Percentiles rank a stretch among this genome's conserved stretches.
phyloP scores from a whole-genome alignment of 2,329 filamentous ascomycete genomes.

The Cordyceps cicadae region DNA sequence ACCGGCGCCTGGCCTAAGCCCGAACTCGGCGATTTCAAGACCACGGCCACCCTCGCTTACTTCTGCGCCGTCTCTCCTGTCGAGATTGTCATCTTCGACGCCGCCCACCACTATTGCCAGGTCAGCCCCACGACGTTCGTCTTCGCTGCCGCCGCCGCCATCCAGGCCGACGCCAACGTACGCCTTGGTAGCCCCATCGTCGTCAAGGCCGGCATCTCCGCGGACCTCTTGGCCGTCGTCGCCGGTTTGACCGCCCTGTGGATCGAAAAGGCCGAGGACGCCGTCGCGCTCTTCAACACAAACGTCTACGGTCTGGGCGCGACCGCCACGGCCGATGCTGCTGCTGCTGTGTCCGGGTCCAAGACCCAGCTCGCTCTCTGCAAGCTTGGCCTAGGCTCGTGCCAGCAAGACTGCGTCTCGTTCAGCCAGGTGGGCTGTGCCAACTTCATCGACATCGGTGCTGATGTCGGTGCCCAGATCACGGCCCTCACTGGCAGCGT shows the following conservation, averaged over 20 bases:
- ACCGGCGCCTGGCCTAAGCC: conserved; percentile 28
- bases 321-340: conserved; percentile 15
- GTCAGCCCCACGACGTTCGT: conserved; percentile 24
- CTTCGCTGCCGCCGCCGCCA: conserved; percentile 25
- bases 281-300: conserved; percentile 31
- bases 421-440: conserved; percentile 30
- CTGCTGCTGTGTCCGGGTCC: conserved; percentile 17
- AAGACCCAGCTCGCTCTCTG: conserved; percentile 20
- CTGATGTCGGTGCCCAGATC: conserved; percentile 19
- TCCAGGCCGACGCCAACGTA: conserved; percentile 22
- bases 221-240: no score
- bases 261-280: conserved; percentile 23
- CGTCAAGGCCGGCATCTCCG: no score
- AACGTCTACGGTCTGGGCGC: conserved; percentile 22
- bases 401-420: conserved; percentile 30
- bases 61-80: conserved; percentile 29
- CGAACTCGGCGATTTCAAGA: conserved; percentile 16
- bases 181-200: conserved; percentile 16
- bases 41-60: conserved; percentile 21
- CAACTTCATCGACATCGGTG: conserved; percentile 28
- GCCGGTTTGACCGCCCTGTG: conserved; percentile 27
- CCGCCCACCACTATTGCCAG: conserved; percentile 28
- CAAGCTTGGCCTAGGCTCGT: conserved; percentile 24
- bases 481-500: conserved; percentile 22
- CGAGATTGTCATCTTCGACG: conserved; percentile 28